Evolutionary conservation across 352 stramenopile genomes (phyloP), one percentile per base, ranked within the genome.

Genomic region (Phytophthora sp.): DNA sequence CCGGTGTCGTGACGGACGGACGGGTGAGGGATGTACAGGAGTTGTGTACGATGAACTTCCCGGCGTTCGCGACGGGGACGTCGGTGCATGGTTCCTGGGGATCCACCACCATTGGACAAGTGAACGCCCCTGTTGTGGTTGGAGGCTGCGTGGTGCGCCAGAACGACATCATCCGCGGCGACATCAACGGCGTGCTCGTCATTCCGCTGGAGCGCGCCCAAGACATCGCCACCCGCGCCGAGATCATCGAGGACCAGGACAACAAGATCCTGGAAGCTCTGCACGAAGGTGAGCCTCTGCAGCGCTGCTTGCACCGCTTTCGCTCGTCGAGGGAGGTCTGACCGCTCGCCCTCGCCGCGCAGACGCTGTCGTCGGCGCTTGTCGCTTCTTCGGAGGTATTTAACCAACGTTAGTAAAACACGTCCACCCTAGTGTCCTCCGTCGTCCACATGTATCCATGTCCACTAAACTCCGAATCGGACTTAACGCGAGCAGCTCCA

Each of bases 151-250:
- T 95, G 20, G 84, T 95, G 45, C 84, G 86, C 44, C 88, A 82
- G 39, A 71, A 72, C 23, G 86, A 95, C 55, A 91, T 95, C 52
- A 89, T 95, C 48, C 86, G 83, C 23, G 86, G 77, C 15, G 86
- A 95, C 57, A 76, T 93, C 43, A 95, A 95, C 62, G 86, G 86
- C 24, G 86, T 93, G 20, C 58, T 95, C 34, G 86, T 93, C 43
- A 85, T 95, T 53, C 86, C 86, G 6, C 67, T 66, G 10, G 86
- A 95, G 50, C 79, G 77, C 12, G 86, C 86, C 21, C 75, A 76
- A 54, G 84, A 93, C 39, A 74, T 95, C 20, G 84, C 79, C 4
- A 76, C 75, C 20, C 87, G 85, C 54, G 86, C 82, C 24, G 86
- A 93, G 62, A 67, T 88, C 39, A 86, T 95, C 39, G 84, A 93